Percentiles rank a stretch among this genome's conserved stretches.
Evolutionary conservation across 805 yeast species (phyloP).

Genomic region (Nakazawaea ernobii): DNA sequence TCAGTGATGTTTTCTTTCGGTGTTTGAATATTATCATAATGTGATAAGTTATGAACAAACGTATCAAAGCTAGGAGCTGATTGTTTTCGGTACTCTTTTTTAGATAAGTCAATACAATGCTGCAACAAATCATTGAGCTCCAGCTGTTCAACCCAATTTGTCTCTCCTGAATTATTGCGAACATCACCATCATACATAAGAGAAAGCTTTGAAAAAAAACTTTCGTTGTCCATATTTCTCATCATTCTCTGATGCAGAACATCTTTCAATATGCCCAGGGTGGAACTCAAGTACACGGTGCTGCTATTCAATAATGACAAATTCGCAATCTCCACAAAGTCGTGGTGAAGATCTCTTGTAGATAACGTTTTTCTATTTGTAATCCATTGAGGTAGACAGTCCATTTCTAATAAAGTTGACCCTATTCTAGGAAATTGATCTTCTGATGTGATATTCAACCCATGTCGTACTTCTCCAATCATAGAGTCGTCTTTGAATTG

Average conservation of each 20-base stretch:
- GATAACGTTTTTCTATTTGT: conserved; percentile 42
- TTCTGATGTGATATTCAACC: conserved; percentile 25
- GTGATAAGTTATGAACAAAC: conserved; percentile 18
- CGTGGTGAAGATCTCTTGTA: conserved; percentile 44
- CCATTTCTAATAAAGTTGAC: conserved; percentile 64
- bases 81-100: conserved; percentile 15
- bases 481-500: conserved; percentile 6
- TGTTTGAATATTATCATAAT: conserved; percentile 22
- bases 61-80: conserved; percentile 12
- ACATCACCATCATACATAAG: conserved; percentile 15
- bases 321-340: conserved; percentile 31
- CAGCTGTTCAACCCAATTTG: conserved; percentile 37
- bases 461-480: background rate
- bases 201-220: conserved; percentile 6
- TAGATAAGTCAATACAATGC: conserved; percentile 20
- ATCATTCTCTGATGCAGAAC: conserved; percentile 42
- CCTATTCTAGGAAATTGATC: conserved; percentile 47
- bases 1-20: conserved; percentile 24
- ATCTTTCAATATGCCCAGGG: conserved; percentile 57
- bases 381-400: conserved; percentile 56
- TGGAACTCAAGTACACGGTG: conserved; percentile 32
- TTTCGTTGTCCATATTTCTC: conserved; percentile 23
- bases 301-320: background rate
- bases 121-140: conserved; percentile 29
- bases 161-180: conserved; percentile 17